Evolutionary conservation across 345 rosid genomes (phyloP).

Genomic region (Sapria himalayana): DNA sequence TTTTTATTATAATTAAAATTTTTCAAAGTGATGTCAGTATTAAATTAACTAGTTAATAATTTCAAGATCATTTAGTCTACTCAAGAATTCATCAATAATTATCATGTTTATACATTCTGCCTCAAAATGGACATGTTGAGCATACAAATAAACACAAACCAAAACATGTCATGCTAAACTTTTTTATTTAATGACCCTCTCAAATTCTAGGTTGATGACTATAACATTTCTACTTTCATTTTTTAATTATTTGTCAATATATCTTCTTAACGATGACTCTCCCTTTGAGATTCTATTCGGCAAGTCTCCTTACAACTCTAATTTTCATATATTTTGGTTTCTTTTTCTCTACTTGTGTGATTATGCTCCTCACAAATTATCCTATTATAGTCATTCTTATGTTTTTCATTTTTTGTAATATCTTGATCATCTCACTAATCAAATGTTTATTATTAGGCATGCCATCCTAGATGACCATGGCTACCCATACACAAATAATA

Average conservation of each 20-base stretch:
- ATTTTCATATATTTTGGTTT: not conserved
- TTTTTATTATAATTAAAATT: too few relatives aligned
- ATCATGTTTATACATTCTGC: not conserved
- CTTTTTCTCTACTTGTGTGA: not conserved
- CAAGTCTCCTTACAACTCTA: not conserved
- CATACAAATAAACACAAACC: not conserved
- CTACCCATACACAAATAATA: not conserved
- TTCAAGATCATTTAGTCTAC: not conserved
- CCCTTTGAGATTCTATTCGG: not conserved
- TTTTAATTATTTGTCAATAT: not conserved
- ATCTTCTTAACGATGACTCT: not conserved
- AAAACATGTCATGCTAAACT: not conserved
- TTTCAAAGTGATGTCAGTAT: too few relatives aligned
- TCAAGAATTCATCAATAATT: not conserved
- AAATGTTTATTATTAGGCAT: not conserved
- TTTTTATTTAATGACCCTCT: not conserved
- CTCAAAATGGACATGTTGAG: not conserved
- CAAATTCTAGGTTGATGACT: not conserved
- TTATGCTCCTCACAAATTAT: not conserved
- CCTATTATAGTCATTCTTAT: not conserved
- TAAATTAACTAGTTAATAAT: too few relatives aligned
- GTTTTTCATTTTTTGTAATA: not conserved
- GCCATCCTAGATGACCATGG: not conserved
- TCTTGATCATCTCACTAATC: not conserved
- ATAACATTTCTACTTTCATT: too few relatives aligned